These are phyloP conservation scores for Porodaedalea pini DNA, from an alignment of 1,284 basidiomycete genomes.

Conservation along the genomic window DNA sequence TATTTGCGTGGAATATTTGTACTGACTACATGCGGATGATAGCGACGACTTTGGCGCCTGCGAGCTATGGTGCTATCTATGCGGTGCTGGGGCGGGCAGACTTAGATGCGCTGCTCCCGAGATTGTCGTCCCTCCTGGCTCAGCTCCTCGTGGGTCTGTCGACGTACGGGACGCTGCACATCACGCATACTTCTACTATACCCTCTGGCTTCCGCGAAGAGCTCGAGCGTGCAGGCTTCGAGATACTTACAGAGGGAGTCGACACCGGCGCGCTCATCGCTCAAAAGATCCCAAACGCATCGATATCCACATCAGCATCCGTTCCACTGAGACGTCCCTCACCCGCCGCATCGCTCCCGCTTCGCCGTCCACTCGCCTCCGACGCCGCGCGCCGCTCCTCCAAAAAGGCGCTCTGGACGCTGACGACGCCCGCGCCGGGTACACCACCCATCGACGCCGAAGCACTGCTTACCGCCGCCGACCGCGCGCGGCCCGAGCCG, in stretches of 20 bases:
- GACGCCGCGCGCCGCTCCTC: conserved; percentile 33
- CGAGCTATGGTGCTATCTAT: conserved; percentile 61
- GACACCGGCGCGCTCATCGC: conserved; percentile 50
- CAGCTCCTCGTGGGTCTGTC: conserved; percentile 56
- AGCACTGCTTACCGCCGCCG: conserved; percentile 67
- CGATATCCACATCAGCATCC: conserved; percentile 23
- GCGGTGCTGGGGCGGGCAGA: conserved; percentile 58
- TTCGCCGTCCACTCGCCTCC: conserved; percentile 32
- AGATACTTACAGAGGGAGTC: conserved; percentile 41
- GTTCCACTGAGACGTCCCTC: conserved; percentile 33
- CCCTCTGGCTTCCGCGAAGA: conserved; percentile 48
- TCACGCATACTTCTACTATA: conserved; percentile 49
- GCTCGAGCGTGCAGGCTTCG: conserved; percentile 62
- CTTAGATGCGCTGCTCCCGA: conserved; percentile 52
- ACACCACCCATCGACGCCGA: conserved; percentile 75
- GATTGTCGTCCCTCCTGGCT: conserved; percentile 51
- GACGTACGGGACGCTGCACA: conserved; percentile 64
- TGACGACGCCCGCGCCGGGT: conserved; percentile 46
- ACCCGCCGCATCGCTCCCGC: conserved; percentile 25
- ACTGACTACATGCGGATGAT: conserved; percentile 18
- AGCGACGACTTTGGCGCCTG: conserved; percentile 58
- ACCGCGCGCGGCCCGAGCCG: conserved; percentile 61
- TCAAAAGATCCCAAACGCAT: conserved; percentile 51
- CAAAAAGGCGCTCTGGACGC: conserved; percentile 78
- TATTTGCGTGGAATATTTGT: conserved; percentile 20